These are phyloP conservation scores for Trametes cinnabarina DNA, from an alignment of 768 basidiomycete genomes.

Conservation along the genomic window DNA sequence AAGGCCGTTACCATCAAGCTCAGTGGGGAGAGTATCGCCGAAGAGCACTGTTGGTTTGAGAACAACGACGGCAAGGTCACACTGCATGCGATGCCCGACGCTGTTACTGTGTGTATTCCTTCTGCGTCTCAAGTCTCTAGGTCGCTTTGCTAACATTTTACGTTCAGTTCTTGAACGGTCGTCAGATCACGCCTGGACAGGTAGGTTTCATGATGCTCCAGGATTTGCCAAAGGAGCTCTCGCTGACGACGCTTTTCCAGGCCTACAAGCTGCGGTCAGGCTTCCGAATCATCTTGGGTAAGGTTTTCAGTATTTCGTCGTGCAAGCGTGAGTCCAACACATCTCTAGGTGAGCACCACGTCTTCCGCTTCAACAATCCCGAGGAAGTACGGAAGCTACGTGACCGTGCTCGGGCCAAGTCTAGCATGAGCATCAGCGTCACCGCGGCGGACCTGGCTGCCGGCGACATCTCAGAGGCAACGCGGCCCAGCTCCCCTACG, in stretches of 20 bases:
- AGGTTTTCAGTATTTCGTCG: conserved; percentile 18
- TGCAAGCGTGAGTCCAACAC: background rate
- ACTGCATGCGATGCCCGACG: conserved; percentile 73
- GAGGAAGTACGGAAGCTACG: conserved; percentile 92
- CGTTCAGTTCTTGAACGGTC: conserved; percentile 87
- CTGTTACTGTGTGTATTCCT: conserved; percentile 68
- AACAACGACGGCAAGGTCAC: conserved; percentile 83
- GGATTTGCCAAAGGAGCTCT: background rate
- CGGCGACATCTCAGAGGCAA: conserved; percentile 48
- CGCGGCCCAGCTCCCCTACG: conserved; percentile 77
- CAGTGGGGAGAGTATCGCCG: conserved; percentile 87
- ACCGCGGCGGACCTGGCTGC: conserved; percentile 67
- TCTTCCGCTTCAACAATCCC: conserved; percentile 96
- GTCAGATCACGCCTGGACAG: conserved; percentile 74
- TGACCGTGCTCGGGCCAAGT: conserved; percentile 74
- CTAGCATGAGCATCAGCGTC: conserved; percentile 62
- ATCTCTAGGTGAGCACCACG: conserved; percentile 83
- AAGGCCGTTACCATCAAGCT: conserved; percentile 85
- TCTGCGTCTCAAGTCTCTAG: background rate
- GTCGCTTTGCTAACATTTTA: no score
- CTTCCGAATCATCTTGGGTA: conserved; percentile 94
- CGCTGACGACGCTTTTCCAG: conserved; percentile 29
- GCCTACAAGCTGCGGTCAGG: conserved; percentile 88
- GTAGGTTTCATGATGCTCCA: conserved; percentile 44
- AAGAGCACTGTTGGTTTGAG: conserved; percentile 92